These are phyloP conservation scores for Skeletonema marinoi DNA, from an alignment of 108 stramenopile genomes.

Conservation along the genomic window DNA sequence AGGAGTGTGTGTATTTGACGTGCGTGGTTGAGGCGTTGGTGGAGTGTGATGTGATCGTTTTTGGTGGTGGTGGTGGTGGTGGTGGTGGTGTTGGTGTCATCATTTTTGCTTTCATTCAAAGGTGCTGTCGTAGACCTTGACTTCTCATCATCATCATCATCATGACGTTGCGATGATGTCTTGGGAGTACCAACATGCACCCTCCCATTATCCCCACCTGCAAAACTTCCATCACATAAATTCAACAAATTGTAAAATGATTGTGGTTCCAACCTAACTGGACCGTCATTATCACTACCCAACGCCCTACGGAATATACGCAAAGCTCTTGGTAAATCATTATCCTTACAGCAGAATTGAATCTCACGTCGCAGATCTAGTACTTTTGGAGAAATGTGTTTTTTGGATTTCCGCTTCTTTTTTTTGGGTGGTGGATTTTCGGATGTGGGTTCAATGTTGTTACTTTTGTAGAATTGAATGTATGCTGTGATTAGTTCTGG, in stretches of 20 bases:
- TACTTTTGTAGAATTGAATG: slow-evolving; percentile 23
- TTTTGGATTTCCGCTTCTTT: slow-evolving; percentile 23
- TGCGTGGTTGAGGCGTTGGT: slow-evolving; percentile 60
- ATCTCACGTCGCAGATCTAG: slow-evolving; percentile 62
- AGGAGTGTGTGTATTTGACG: slow-evolving; percentile 73
- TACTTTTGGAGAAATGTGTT: slow-evolving; percentile 34
- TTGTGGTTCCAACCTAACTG: slow-evolving; percentile 68
- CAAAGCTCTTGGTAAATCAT: slow-evolving; percentile 69
- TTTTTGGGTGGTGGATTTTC: slow-evolving; percentile 3
- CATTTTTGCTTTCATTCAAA: neutral
- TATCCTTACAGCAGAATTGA: slow-evolving; percentile 72
- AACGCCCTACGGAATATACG: slow-evolving; percentile 50
- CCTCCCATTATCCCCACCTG: slow-evolving; percentile 20
- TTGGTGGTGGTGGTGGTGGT: slow-evolving; percentile 6
- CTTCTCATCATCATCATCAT: neutral
- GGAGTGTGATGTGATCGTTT: slow-evolving; percentile 15
- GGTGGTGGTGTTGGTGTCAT: neutral
- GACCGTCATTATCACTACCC: neutral
- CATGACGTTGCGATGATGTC: neutral
- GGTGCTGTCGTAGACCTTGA: neutral
- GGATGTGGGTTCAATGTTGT: neutral
- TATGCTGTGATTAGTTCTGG: slow-evolving; percentile 13
- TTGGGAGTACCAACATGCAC: slow-evolving; percentile 84
- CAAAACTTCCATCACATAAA: slow-evolving; percentile 75
- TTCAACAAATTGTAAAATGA: slow-evolving; percentile 81